phyloP scores from a whole-genome alignment of 768 basidiomycete species.

The Saitozyma sp. region DNA sequence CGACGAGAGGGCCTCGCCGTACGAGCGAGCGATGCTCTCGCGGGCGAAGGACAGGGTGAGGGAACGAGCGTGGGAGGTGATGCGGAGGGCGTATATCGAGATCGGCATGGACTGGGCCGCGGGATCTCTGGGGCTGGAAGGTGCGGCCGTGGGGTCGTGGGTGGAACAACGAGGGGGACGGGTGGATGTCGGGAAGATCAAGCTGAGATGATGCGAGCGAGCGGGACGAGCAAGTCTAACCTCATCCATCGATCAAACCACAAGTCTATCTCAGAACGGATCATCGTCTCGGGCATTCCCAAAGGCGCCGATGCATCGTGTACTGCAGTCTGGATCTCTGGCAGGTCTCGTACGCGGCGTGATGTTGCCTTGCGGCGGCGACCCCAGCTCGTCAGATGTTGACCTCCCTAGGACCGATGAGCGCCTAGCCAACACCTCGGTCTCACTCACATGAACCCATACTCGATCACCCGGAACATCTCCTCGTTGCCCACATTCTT shows the following conservation, averaged over 20 bases:
- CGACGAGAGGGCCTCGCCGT: background rate
- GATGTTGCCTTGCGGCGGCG: too few species aligned
- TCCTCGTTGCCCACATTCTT: conserved; percentile 36
- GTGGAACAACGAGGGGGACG: conserved; percentile 17
- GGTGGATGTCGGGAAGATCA: conserved; percentile 21
- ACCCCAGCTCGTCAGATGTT: background rate
- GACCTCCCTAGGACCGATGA: background rate
- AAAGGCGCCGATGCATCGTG: too few species aligned
- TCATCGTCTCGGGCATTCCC: too few species aligned
- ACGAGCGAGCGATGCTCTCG: conserved; percentile 28
- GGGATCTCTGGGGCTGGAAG: conserved; percentile 3
- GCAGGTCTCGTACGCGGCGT: too few species aligned
- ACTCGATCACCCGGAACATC: conserved; percentile 46
- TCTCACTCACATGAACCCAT: conserved; percentile 47
- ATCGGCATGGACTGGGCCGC: conserved; percentile 15
- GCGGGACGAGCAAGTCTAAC: too few species aligned
- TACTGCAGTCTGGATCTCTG: too few species aligned
- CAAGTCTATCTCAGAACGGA: too few species aligned
- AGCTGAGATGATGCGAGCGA: conserved; percentile 17
- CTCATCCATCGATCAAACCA: too few species aligned
- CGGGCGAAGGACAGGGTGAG: conserved; percentile 31
- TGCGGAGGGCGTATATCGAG: conserved; percentile 33
- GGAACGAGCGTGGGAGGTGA: conserved; percentile 34
- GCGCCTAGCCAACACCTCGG: background rate
- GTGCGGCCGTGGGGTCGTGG: conserved; percentile 11